Evolutionary conservation across 768 basidiomycete genomes (phyloP).

Genomic region (Macrocybe gigantea): DNA sequence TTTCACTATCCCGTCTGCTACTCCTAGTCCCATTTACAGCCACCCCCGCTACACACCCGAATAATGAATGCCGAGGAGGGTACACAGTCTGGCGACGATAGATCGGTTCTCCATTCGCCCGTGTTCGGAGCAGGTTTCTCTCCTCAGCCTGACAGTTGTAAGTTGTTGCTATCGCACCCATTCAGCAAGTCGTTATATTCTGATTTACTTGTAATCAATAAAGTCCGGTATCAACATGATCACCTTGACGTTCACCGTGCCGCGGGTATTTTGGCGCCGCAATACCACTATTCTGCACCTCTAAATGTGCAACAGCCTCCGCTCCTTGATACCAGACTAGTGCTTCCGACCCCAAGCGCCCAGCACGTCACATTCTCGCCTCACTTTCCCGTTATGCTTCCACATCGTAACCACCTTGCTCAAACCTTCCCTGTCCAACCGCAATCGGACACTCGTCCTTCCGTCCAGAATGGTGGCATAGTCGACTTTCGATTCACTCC

Average conservation of each 20-base stretch:
- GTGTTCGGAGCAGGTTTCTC: constrained; percentile 47
- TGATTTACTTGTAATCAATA: constrained; percentile 40
- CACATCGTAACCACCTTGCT: constrained; percentile 40
- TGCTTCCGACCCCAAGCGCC: constrained; percentile 34
- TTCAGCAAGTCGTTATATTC: constrained; percentile 28
- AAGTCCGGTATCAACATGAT: constrained; percentile 64
- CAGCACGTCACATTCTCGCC: constrained; percentile 35
- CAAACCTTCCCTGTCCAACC: constrained; percentile 38
- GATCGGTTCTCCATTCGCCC: constrained; percentile 72
- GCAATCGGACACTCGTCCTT: constrained; percentile 33
- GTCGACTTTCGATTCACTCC: constrained; percentile 33
- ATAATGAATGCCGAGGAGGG: constrained; percentile 54
- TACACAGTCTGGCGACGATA: constrained; percentile 68
- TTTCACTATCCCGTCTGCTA: constrained; percentile 22
- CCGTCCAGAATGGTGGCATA: constrained; percentile 26
- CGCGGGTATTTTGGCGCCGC: constrained; percentile 40
- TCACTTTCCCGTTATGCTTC: constrained; percentile 32
- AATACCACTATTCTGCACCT: constrained; percentile 44
- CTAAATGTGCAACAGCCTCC: constrained; percentile 42
- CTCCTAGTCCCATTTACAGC: constrained; percentile 52
- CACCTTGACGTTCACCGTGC: constrained; percentile 42
- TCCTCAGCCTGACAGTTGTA: constrained; percentile 46
- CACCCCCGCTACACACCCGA: constrained; percentile 45
- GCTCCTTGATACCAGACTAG: constrained; percentile 39
- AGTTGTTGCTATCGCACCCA: constrained; percentile 47